phyloP scores from a whole-genome alignment of 2,329 filamentous ascomycete species.

The Cladosporium colombiae region DNA sequence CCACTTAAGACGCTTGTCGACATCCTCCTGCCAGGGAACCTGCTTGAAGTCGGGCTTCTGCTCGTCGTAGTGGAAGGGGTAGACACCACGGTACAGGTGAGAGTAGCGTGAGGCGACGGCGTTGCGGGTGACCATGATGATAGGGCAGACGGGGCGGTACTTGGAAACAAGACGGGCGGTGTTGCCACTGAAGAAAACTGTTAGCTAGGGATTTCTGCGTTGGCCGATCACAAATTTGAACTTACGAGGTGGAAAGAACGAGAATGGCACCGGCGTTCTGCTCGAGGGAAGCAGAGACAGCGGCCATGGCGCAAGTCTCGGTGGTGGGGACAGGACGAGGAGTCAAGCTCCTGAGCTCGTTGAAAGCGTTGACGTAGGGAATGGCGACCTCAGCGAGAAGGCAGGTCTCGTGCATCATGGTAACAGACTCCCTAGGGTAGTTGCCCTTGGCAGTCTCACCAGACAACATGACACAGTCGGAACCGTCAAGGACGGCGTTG shows the following conservation, averaged over 20 bases:
- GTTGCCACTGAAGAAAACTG: constrained; percentile 63
- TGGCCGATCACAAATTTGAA: constrained; percentile 76
- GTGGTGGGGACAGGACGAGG: constrained; percentile 81
- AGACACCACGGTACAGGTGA: constrained; percentile 96
- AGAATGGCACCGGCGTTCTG: constrained; percentile 95
- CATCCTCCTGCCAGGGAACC: constrained; percentile 97
- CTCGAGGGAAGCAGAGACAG: constrained; percentile 92
- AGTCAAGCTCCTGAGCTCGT: constrained; percentile 84
- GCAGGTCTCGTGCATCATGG: constrained; percentile 98
- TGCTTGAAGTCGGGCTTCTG: constrained; percentile 90
- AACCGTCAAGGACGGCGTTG: constrained; percentile 95
- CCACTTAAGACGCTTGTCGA: constrained; percentile 97
- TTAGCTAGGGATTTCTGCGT: constrained; percentile 66
- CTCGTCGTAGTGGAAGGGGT: constrained; percentile 93
- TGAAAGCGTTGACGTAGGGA: constrained; percentile 93
- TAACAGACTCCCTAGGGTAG: constrained; percentile 89
- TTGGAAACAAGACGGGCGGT: constrained; percentile 96
- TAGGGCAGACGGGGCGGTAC: constrained; percentile 97
- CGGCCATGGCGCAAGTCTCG: constrained; percentile 96
- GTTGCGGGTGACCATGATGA: constrained; percentile 98
- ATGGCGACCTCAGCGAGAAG: constrained; percentile 96
- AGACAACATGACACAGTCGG: constrained; percentile 99
- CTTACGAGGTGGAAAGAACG: constrained; percentile 84
- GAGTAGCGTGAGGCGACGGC: constrained; percentile 80
- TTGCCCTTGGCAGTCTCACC: constrained; percentile 97